Conservation (phyloP, 2,329 filamentous ascomycete species). For the Venturia pyrina region DNA sequence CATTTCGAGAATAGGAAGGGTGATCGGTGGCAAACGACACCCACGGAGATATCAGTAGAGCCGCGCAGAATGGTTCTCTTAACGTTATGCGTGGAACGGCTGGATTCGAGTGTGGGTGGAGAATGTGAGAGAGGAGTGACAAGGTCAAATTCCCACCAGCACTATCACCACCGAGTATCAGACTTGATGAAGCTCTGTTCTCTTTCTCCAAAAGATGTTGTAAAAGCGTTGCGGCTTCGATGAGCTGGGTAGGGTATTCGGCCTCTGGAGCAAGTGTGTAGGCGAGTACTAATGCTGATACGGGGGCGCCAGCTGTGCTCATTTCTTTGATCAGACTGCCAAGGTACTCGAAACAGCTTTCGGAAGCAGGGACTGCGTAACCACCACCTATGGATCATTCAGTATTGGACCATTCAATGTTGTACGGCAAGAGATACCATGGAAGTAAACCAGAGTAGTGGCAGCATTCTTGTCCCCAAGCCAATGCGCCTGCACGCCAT, state of each 20-base stretch:
- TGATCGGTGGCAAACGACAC: constrained; percentile 8
- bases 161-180: constrained; percentile 18
- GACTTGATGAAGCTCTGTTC: constrained; percentile 25
- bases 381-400: constrained; percentile 39
- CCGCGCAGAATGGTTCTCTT: neutral
- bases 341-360: constrained; percentile 41
- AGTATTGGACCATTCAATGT: neutral
- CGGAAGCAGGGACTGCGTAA: constrained; percentile 39
- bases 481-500: constrained; percentile 11
- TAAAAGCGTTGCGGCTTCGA: constrained; percentile 36
- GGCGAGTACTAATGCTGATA: constrained; percentile 43
- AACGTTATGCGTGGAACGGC: constrained; percentile 39
- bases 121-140: constrained; percentile 1
- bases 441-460: constrained; percentile 6
- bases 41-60: constrained; percentile 8
- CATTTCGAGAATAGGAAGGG: constrained; percentile 1
- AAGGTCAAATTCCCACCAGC: constrained; percentile 8
- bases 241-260: constrained; percentile 39
- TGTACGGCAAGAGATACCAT: neutral
- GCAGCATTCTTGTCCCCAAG: constrained; percentile 9
- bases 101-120: constrained; percentile 16
- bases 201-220: constrained; percentile 30
- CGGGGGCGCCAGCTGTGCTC: constrained; percentile 34
- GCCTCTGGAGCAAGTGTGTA: constrained; percentile 46
- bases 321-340: constrained; percentile 33